phyloP scores from a whole-genome alignment of 2,329 filamentous ascomycete genomes.

The Fusarium sp. region DNA sequence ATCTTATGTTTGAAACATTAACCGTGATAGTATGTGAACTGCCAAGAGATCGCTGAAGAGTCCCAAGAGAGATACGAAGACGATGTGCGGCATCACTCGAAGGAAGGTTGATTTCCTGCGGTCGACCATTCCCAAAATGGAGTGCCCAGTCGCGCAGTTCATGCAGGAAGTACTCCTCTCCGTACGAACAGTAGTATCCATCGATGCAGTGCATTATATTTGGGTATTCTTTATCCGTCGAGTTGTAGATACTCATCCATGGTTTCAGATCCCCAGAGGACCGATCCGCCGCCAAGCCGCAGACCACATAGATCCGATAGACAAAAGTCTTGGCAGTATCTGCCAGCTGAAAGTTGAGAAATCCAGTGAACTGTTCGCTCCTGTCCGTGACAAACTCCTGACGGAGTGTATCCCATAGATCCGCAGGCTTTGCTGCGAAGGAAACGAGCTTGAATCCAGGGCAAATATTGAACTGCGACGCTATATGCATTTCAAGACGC shows the following conservation, averaged over 20 bases:
- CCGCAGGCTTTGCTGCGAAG: not conserved
- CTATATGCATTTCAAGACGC: not conserved
- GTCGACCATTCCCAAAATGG: not conserved
- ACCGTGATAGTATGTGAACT: not conserved
- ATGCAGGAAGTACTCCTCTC: not conserved
- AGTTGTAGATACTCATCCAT: not conserved
- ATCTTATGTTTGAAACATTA: not conserved
- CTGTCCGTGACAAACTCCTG: not conserved
- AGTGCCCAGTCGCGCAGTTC: not conserved
- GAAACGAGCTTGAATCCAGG: not conserved
- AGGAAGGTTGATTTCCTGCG: not conserved
- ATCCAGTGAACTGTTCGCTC: not conserved
- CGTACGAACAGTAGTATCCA: not conserved
- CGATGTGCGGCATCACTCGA: not conserved
- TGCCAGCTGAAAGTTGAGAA: not conserved
- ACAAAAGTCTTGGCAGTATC: not conserved
- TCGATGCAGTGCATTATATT: not conserved
- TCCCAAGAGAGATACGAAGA: not conserved
- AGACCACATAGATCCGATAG: not conserved
- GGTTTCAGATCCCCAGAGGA: not conserved
- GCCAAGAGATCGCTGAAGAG: not conserved
- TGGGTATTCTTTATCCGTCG: rapidly evolving
- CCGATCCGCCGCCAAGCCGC: not conserved
- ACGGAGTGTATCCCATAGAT: not conserved
- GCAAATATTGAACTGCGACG: not conserved